phyloP scores from a whole-genome alignment of 306 rosid genomes.

The Vigna reflexopilosa region DNA sequence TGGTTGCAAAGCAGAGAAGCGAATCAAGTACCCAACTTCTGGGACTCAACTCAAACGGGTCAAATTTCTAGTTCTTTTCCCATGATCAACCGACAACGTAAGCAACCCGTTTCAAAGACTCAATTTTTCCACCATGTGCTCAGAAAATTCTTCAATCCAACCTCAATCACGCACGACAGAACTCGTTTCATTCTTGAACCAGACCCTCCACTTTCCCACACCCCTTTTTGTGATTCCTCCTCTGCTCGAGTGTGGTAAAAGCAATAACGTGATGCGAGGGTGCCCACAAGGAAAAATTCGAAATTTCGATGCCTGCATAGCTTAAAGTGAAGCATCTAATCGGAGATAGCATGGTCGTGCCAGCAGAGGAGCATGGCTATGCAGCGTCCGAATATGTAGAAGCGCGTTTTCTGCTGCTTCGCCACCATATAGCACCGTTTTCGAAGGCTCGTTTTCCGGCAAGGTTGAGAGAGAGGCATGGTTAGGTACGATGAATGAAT shows the following conservation, averaged over 20 bases:
- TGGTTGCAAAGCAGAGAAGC: background rate
- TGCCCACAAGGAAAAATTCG: background rate
- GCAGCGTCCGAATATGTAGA: conserved; percentile 55
- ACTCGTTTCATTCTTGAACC: background rate
- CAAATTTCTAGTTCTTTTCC: background rate
- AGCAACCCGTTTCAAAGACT: conserved; percentile 5
- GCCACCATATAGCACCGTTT: conserved; percentile 47
- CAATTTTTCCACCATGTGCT: conserved; percentile 14
- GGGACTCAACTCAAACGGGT: conserved; percentile 18
- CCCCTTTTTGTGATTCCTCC: conserved; percentile 14
- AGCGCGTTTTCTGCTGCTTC: conserved; percentile 57
- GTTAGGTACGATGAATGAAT: background rate
- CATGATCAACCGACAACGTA: conserved; percentile 7
- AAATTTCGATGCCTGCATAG: background rate
- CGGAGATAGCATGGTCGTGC: conserved; percentile 55
- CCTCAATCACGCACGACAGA: background rate
- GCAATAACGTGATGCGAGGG: background rate
- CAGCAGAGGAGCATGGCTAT: conserved; percentile 61
- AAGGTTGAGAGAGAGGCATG: conserved; percentile 46
- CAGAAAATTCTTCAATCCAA: conserved; percentile 10
- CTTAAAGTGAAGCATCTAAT: conserved; percentile 30
- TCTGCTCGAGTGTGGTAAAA: background rate
- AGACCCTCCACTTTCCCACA: background rate
- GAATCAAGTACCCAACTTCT: conserved; percentile 25
- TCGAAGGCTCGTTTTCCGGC: conserved; percentile 38